Evolutionary conservation across 371 early-diverging fungal species (phyloP), one percentile per base, ranked within the genome.

Genomic region (Syncephalis plumigaleata): DNA sequence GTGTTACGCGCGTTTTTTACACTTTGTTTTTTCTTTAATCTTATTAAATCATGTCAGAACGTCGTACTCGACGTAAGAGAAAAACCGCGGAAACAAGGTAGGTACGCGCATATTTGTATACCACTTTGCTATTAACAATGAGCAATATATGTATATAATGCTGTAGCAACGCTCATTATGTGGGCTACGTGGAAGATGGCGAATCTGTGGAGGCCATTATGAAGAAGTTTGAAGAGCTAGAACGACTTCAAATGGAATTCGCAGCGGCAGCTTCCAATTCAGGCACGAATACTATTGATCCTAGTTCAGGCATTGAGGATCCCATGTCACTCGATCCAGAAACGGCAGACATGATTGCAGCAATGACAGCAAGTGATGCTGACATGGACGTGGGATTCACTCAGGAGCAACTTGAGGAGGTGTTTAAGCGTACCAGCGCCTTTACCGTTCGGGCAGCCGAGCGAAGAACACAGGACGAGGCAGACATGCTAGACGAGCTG

Each of bases 181-280:
- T 93, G 24, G 93, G 93, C 22, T 93, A 93, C 52, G 89, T 91
- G 1, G 91, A 91, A 55, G 93, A 93, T 58, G 82, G 76, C 49
- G 93, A 93, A 68, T 88, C 91, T 0, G 81, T 93, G 5, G 91
- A 84, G 48, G 83, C 86, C 4, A 93, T 93, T 49, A 93, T 93
- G 93, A 86, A 86, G 53, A 93, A 93, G 62, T 93, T 93, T 56
- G 84, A 89, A 54, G 91, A 90, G 59, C 73, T 93, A 22, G 93
- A 91, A 46, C 68, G 79, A 11, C 81, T 90, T 52, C 80, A 89
- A 56, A 66, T 69, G 49, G 87, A 91, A 61, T 67, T 81, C 53
- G 71, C 79, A 1, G 31, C 31, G 11, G 11, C 31, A 11, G 57
- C 64, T 17, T 55, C 68, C 40, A 63, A 57, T 31, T 52, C 55